phyloP scores from a whole-genome alignment of 805 yeast species.

The Yarrowia keelungensis region DNA sequence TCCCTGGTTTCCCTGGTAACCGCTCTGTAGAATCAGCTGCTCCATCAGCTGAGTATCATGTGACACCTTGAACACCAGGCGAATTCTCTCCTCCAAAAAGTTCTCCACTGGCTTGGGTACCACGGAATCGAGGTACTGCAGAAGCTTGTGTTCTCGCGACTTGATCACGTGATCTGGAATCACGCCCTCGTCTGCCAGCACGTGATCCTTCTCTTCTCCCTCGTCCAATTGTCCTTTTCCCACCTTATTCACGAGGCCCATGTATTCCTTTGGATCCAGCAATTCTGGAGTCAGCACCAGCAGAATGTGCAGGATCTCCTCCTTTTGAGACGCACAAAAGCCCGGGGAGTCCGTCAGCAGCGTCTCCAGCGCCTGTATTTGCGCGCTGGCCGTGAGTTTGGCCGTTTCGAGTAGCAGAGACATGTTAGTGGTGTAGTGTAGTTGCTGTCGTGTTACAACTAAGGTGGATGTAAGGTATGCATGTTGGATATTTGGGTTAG shows the following conservation, averaged over 20 bases:
- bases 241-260: conserved; percentile 18
- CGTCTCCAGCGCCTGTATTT: conserved; percentile 14
- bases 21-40: conserved; percentile 8
- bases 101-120: conserved; percentile 7
- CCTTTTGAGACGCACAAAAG: conserved; percentile 3
- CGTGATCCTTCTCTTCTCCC: conserved; percentile 8
- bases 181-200: background rate
- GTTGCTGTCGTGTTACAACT: background rate
- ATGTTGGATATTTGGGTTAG: conserved; percentile 2
- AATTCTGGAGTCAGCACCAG: conserved; percentile 33
- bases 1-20: background rate
- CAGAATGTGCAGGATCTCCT: conserved; percentile 21
- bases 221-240: conserved; percentile 16
- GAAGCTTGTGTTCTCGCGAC: conserved; percentile 10
- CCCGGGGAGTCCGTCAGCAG: conserved; percentile 14
- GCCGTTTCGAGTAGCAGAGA: conserved; percentile 26
- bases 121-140: conserved; percentile 7
- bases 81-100: conserved; percentile 31
- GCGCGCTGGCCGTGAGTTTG: conserved; percentile 11
- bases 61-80: conserved; percentile 18
- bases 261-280: conserved; percentile 27
- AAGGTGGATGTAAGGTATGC: background rate
- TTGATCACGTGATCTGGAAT: conserved; percentile 16
- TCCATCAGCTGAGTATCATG: conserved; percentile 9
- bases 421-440: background rate